Base-by-base conservation (phyloP, 2,329 filamentous ascomycete species). In the Diaporthe nobilis region DNA sequence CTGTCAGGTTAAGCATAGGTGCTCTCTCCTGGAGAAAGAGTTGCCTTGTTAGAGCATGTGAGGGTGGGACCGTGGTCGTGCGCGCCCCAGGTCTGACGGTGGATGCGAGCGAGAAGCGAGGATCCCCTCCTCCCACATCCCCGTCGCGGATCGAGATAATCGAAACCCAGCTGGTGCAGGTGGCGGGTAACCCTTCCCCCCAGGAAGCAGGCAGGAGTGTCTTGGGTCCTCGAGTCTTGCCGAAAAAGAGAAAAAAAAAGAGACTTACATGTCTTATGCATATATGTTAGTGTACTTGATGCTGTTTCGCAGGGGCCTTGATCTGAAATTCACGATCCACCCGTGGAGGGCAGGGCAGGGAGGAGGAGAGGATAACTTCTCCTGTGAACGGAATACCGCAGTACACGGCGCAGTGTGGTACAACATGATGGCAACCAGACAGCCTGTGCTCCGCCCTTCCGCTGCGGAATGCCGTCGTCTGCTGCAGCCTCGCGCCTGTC, bases 401-500 rank as follows among this genome's bases (percentile, higher is more conserved):
- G 2, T 17, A 61, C 25, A 25, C 39, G 37, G 58, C 6, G 15
- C 37, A n/a, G 12, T 42, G 58, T 37, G 20, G 37, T 28, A 44
- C 58, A n/a, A 17, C 39, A 65, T 44, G 58, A 17, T 42, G 58
- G 58, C 58, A 61, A 31, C 37, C 37, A 42, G 37, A 25, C 37
- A 44, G n/a, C 13, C 12, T 3, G 31, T 49, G 22, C 6, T 53
- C 25, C 20, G 44, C 44, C 6, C 44, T 15, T 22, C 39, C 5
- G 28, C 28, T 67, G 63, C 63, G 44, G 63, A 44, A 37, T 20
- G 63, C 63, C 63, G 63, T 53, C 47, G 44, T 37, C 47, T n/a
- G 25, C 63, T 68, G 63, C 63, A 49, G 63, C 31, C 63, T 39
- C 63, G 8, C 47, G 51, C 65, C 65, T 68, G 65, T 68, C 65